Base-by-base conservation (phyloP, 2,329 filamentous ascomycete genomes). In the Lojkania enalia region DNA sequence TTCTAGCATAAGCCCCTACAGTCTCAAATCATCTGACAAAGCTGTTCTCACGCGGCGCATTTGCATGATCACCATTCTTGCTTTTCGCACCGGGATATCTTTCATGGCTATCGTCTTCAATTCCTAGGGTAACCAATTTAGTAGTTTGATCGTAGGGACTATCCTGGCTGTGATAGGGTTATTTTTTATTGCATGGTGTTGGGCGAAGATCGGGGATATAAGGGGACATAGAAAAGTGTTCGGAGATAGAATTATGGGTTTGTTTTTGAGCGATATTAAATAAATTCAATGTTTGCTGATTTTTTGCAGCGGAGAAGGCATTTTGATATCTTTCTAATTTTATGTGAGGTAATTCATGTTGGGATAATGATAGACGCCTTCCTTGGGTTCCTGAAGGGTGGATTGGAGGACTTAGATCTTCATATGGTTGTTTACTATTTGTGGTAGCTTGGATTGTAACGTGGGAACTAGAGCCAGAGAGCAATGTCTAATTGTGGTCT, bases 151-250 rank as follows among this genome's bases (percentile, higher is more conserved):
- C 37, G 63, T 73, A 1, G 76, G 76, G 35, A 75, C 73, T 51
- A 71, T 76, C 55, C 62, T 77, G 14, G 74, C 76, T 39, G 69
- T 76, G 2, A 72, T 74, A 3, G 77, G 72, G 54, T 75, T 77
- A 52, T 76, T 74, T 71, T 61, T 77, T 23, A 71, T 77, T 61
- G 67, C 72, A 11, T 47, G 71, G 2, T 71, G 72, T 43, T 69
- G 71, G 6, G 73, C 72, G 2, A 49, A 18, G 30, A 51, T 49
- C 72, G 3, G 70, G 67, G 20, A 67, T 61, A 5, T 72, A 67
- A 55, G 67, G 69, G 15, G 70, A 73, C 5, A 75, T 74, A 44
- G 52, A 15, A 49, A 14, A 27, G 44, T 55, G 15, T 31, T 52
- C 23, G 46, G 40, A 16, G 11, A 25, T 20, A 39, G 36, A 18